Evolutionary conservation across 305 asterid genomes (phyloP).

Genomic region (Fraxinus xanthoxyloides): DNA sequence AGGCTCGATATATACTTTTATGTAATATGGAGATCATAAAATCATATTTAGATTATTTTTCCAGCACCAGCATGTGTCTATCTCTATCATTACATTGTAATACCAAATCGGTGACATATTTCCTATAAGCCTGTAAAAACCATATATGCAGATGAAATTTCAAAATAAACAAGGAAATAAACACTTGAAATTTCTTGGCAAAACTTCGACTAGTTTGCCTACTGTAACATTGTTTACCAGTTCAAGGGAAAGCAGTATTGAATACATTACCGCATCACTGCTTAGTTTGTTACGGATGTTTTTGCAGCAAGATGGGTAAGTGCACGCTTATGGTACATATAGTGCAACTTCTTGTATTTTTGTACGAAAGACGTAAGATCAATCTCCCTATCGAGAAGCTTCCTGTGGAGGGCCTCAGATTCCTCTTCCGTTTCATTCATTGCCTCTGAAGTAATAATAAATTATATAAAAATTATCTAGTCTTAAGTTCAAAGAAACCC

Average conservation of each 20-base stretch:
- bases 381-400: constrained; percentile 70
- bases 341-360: constrained; percentile 77
- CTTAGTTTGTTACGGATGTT: constrained; percentile 52
- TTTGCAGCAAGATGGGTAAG: constrained; percentile 85
- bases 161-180: background rate
- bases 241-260: background rate
- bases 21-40: background rate
- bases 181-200: background rate
- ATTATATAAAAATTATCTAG: background rate
- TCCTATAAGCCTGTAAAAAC: background rate
- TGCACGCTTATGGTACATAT: constrained; percentile 64
- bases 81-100: background rate
- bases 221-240: background rate
- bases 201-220: background rate
- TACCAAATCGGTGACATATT: background rate
- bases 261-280: background rate
- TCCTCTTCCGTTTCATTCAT: constrained; percentile 70
- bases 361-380: constrained; percentile 67
- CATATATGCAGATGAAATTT: background rate
- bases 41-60: background rate
- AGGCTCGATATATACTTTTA: background rate
- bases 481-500: background rate
- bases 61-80: background rate
- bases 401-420: constrained; percentile 73
- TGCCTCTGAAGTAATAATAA: constrained; percentile 45